phyloP scores from a whole-genome alignment of 768 basidiomycete genomes.

The Russula lepida region DNA sequence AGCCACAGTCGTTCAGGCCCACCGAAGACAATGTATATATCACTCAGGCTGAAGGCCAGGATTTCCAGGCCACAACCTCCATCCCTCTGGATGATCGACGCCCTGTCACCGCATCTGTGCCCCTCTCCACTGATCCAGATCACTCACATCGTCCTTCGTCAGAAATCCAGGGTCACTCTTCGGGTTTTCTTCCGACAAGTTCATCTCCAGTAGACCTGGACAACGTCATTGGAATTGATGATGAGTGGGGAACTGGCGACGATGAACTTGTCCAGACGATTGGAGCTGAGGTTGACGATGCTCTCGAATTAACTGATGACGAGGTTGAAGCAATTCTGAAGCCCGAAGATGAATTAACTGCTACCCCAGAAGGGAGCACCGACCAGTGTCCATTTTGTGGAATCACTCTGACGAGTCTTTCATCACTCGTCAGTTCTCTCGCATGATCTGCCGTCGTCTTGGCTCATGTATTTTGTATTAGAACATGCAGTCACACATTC shows the following conservation, averaged over 20 bases:
- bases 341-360: conserved; percentile 18
- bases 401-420: conserved; percentile 25
- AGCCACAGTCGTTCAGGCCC: conserved; percentile 5
- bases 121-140: not conserved
- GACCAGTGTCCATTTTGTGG: conserved; percentile 29
- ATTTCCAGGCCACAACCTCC: not conserved
- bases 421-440: conserved; percentile 24
- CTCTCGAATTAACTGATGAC: conserved; percentile 22
- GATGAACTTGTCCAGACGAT: conserved; percentile 44
- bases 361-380: not conserved
- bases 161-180: not conserved
- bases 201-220: not conserved
- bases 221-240: conserved; percentile 25
- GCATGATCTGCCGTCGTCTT: conserved; percentile 9
- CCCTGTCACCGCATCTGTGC: not conserved
- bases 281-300: conserved; percentile 25
- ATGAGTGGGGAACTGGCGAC: conserved; percentile 66
- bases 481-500: conserved; percentile 49
- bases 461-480: conserved; percentile 21
- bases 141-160: not conserved
- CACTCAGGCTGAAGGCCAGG: not conserved
- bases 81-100: not conserved
- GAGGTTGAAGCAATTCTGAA: conserved; percentile 26
- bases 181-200: not conserved
- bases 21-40: not conserved